Evolutionary conservation across 129 eudicot genomes (phyloP).

Genomic region (Tagetes erecta): DNA sequence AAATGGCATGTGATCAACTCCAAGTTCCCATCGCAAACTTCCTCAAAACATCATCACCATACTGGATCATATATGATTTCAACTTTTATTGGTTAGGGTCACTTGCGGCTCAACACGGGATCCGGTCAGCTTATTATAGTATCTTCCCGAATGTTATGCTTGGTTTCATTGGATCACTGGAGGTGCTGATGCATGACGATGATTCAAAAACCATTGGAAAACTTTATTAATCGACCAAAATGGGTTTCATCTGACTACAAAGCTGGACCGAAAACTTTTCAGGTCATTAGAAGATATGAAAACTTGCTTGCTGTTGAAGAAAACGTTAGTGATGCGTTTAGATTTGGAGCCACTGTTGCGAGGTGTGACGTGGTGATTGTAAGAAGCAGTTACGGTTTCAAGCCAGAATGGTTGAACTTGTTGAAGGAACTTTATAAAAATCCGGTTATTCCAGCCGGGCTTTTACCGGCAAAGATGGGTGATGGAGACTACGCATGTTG

Average conservation of each 20-base stretch:
- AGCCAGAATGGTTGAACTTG: constrained; percentile 35
- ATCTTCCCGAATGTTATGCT: not conserved
- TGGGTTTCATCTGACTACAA: constrained; percentile 22
- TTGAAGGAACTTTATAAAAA: constrained; percentile 23
- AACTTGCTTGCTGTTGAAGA: not conserved
- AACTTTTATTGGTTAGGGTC: constrained; percentile 23
- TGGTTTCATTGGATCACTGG: constrained; percentile 8
- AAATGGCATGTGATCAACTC: constrained; percentile 37
- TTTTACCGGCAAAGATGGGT: constrained; percentile 28
- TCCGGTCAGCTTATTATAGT: constrained; percentile 12
- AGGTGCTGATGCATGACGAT: constrained; percentile 13
- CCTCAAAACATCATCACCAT: constrained; percentile 26
- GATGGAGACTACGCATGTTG: not conserved
- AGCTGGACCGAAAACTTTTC: constrained; percentile 14
- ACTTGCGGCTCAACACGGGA: constrained; percentile 15
- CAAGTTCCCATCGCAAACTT: constrained; percentile 10
- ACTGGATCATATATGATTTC: constrained; percentile 36
- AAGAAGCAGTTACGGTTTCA: constrained; percentile 34
- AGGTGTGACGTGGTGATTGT: constrained; percentile 29
- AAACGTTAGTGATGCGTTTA: constrained; percentile 18
- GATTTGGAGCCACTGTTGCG: constrained; percentile 21
- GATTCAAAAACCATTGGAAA: not conserved
- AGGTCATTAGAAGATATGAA: not conserved
- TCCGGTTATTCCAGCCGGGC: constrained; percentile 36
- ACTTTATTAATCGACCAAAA: not conserved